phyloP scores from a whole-genome alignment of 495 filamentous ascomycete species.

The Emericellopsis terricola region DNA sequence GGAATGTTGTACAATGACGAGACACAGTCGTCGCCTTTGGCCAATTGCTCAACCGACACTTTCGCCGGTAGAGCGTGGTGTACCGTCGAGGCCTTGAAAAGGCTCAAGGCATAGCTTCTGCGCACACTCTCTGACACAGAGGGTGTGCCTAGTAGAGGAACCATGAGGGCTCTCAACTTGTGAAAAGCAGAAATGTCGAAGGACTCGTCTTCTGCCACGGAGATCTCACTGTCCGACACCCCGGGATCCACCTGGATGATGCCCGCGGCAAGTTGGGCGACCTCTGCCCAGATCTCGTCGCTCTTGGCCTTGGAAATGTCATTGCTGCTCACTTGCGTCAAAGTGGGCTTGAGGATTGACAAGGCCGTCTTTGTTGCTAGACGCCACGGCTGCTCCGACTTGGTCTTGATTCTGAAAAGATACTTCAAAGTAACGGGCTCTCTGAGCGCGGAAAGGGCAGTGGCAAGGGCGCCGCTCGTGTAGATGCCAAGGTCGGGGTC shows the following conservation, averaged over 20 bases:
- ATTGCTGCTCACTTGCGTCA: conserved; percentile 41
- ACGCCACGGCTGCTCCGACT: conserved; percentile 54
- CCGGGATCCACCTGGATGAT: conserved; percentile 40
- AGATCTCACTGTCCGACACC: conserved; percentile 17
- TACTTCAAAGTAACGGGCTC: conserved; percentile 62
- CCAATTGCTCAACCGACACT: conserved; percentile 25
- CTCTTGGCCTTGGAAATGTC: conserved; percentile 27
- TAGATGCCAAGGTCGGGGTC: conserved; percentile 54
- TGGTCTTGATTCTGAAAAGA: conserved; percentile 33
- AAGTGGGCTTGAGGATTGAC: conserved; percentile 44
- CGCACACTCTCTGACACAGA: conserved; percentile 47
- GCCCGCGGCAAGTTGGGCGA: conserved; percentile 38
- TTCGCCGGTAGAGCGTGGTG: conserved; percentile 52
- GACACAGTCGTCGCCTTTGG: conserved; percentile 30
- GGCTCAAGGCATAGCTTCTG: conserved; percentile 48
- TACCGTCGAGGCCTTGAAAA: conserved; percentile 75
- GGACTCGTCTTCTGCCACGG: conserved; percentile 42
- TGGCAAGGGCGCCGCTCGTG: conserved; percentile 37
- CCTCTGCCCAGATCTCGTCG: conserved; percentile 37
- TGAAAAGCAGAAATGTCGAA: conserved; percentile 68
- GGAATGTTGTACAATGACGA: conserved; percentile 44
- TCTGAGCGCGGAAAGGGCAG: conserved; percentile 42
- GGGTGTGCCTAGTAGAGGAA: conserved; percentile 49
- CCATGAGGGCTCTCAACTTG: conserved; percentile 49
- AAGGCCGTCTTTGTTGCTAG: conserved; percentile 54